Conservation (phyloP, 306 rosid genomes). For the Malus sieversii region DNA sequence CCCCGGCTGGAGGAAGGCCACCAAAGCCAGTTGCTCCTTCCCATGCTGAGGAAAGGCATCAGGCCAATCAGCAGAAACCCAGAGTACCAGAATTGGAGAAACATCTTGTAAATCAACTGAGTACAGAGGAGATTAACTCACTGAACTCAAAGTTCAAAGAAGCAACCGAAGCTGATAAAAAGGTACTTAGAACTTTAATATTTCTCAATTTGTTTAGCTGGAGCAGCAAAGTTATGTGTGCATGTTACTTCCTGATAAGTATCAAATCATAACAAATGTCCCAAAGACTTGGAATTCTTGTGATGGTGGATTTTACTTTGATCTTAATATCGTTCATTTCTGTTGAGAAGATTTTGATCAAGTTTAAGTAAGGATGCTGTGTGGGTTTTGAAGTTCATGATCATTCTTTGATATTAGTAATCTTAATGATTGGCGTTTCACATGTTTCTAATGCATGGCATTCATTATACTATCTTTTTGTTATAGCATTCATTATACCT, state of each 20-base stretch:
- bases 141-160: slow-evolving; percentile 68
- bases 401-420: neutral
- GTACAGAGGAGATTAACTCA: slow-evolving; percentile 79
- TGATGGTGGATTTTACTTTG: neutral
- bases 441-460: slow-evolving; percentile 6
- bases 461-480: neutral
- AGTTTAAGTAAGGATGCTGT: neutral
- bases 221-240: neutral
- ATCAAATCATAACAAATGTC: neutral
- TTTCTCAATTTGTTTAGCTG: neutral
- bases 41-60: slow-evolving; percentile 52
- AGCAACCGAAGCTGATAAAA: slow-evolving; percentile 83
- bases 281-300: neutral
- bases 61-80: slow-evolving; percentile 48
- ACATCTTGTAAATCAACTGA: slow-evolving; percentile 66
- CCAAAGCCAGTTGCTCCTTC: slow-evolving; percentile 53
- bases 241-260: neutral
- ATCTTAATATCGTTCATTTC: neutral
- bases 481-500: neutral
- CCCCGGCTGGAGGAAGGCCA: slow-evolving; percentile 51
- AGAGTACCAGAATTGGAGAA: slow-evolving; percentile 83
- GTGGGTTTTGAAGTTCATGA: neutral
- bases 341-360: neutral
- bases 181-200: slow-evolving; percentile 33
- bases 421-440: slow-evolving; percentile 16